phyloP scores from a whole-genome alignment of 2,329 filamentous ascomycete species.

The Aulographum hederae region DNA sequence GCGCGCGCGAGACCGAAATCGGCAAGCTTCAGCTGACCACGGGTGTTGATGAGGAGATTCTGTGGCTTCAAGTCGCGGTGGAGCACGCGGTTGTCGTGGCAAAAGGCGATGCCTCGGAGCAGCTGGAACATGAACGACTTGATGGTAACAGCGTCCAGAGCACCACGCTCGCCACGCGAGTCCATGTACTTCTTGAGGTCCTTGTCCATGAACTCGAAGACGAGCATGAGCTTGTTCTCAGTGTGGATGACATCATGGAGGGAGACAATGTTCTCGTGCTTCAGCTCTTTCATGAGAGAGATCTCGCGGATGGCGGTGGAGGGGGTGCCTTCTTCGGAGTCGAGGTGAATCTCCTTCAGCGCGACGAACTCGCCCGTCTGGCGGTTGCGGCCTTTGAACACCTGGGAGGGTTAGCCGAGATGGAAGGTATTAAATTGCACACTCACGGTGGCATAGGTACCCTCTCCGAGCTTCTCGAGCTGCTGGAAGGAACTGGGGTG shows the following conservation, averaged over 20 bases:
- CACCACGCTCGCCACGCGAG: slow-evolving; percentile 70
- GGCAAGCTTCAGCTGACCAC: slow-evolving; percentile 77
- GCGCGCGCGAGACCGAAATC: slow-evolving; percentile 89
- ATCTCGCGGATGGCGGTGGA: slow-evolving; percentile 97
- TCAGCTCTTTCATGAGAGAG: slow-evolving; percentile 97
- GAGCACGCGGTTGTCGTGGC: slow-evolving; percentile 89
- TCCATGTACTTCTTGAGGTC: slow-evolving; percentile 99
- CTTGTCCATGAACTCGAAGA: slow-evolving; percentile 98
- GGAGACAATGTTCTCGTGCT: slow-evolving; percentile 95
- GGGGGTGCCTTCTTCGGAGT: slow-evolving; percentile 94
- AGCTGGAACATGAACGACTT: slow-evolving; percentile 99
- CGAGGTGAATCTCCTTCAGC: slow-evolving; percentile 95
- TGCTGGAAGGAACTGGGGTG: slow-evolving; percentile 97
- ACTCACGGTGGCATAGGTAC: slow-evolving; percentile 90
- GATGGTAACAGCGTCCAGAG: slow-evolving; percentile 76
- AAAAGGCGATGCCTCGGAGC: slow-evolving; percentile 88
- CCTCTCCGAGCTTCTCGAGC: slow-evolving; percentile 93
- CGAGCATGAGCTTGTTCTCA: slow-evolving; percentile 98
- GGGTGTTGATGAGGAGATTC: slow-evolving; percentile 86
- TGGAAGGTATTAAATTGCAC: too few species aligned
- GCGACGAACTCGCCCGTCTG: slow-evolving; percentile 94
- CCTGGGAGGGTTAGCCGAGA: slow-evolving; percentile 31
- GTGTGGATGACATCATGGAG: slow-evolving; percentile 98
- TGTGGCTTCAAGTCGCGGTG: slow-evolving; percentile 94
- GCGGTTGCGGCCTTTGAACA: slow-evolving; percentile 95